Evolutionary conservation across 1,284 basidiomycete species (phyloP).

Genomic region (Austroboletus niveus): DNA sequence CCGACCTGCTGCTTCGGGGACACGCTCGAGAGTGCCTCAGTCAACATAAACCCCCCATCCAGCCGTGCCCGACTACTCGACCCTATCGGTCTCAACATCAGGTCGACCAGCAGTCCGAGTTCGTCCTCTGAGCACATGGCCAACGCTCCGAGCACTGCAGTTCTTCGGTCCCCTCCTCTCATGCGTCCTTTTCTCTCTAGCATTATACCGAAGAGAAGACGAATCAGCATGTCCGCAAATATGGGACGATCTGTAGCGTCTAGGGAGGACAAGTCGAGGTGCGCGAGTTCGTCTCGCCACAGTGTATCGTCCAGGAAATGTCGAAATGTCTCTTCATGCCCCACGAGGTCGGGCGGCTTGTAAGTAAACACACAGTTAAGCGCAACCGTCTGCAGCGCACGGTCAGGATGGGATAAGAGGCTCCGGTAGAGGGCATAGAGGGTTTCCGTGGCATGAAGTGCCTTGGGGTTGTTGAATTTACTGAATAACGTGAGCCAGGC

Average conservation of each 20-base stretch:
- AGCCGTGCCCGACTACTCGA: conserved; percentile 29
- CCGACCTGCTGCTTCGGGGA: conserved; percentile 78
- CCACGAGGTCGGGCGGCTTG: conserved; percentile 67
- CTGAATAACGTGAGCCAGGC: conserved; percentile 86
- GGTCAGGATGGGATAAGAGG: conserved; percentile 87
- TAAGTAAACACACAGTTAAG: conserved; percentile 84
- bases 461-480: conserved; percentile 91
- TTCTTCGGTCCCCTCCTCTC: conserved; percentile 70
- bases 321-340: conserved; percentile 69
- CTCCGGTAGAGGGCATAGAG: conserved; percentile 70
- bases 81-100: conserved; percentile 86
- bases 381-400: conserved; percentile 73
- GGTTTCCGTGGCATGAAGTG: conserved; percentile 68
- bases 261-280: conserved; percentile 67
- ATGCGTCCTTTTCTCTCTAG: conserved; percentile 76
- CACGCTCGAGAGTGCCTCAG: conserved; percentile 33
- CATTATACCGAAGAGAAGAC: conserved; percentile 89
- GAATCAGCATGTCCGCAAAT: conserved; percentile 73
- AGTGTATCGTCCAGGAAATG: conserved; percentile 81
- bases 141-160: conserved; percentile 76
- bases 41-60: conserved; percentile 30
- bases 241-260: conserved; percentile 63
- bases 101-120: conserved; percentile 75
- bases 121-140: conserved; percentile 74
- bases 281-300: conserved; percentile 86